Evolutionary conservation across 2,329 filamentous ascomycete species (phyloP).

Genomic region (Apiospora malaysiana): DNA sequence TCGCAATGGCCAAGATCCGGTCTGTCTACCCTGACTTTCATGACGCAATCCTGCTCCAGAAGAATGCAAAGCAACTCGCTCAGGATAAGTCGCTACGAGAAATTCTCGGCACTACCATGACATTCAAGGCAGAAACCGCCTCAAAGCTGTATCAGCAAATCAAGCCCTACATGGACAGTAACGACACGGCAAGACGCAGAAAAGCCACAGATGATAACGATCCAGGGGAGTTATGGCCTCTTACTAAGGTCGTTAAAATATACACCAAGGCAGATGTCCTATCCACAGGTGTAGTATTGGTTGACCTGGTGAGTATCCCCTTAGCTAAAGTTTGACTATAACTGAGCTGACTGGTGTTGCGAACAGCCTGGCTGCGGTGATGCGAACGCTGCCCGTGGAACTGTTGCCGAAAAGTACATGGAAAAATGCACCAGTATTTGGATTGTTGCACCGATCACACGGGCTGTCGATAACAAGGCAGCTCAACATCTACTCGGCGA

Average conservation of each 20-base stretch:
- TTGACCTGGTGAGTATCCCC: constrained; percentile 49
- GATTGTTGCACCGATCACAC: constrained; percentile 65
- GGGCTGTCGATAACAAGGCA: constrained; percentile 66
- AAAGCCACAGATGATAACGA: not conserved
- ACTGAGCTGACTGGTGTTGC: not conserved
- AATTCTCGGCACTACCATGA: not conserved
- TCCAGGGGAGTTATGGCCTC: constrained; percentile 42
- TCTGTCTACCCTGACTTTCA: constrained; percentile 36
- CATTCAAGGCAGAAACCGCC: not conserved
- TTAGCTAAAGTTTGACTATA: no score
- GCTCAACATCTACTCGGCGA: constrained; percentile 62
- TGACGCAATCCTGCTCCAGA: constrained; percentile 33
- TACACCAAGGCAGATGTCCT: constrained; percentile 56
- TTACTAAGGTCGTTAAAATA: constrained; percentile 50
- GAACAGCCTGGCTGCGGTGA: constrained; percentile 59
- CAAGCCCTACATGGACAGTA: constrained; percentile 60
- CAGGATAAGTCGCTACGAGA: constrained; percentile 48
- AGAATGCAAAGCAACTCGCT: constrained; percentile 49
- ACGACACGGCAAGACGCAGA: constrained; percentile 45
- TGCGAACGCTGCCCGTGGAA: constrained; percentile 62
- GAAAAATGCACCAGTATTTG: constrained; percentile 62
- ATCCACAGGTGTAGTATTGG: constrained; percentile 59
- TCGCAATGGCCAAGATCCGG: constrained; percentile 36
- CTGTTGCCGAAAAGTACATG: constrained; percentile 64
- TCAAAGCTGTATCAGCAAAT: constrained; percentile 36